A percentile compares a stretch with the other conserved stretches of the same genome.
Conservation (phyloP, 1,284 basidiomycete genomes). For the Tetrapyrgos nigripes region DNA sequence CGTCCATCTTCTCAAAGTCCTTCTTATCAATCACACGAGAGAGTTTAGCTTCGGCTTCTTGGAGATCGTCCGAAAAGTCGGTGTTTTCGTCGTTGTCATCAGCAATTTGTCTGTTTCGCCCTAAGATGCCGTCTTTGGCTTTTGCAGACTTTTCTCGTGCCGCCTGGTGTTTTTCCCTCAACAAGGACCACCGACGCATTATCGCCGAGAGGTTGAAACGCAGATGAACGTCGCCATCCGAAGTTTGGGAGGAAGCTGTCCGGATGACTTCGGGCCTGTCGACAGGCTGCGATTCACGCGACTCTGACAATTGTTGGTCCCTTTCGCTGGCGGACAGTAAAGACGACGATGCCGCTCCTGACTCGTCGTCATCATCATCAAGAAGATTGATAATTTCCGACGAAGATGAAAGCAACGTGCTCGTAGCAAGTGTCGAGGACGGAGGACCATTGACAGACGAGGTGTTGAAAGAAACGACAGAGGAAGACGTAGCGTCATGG, state of each 20-base stretch:
- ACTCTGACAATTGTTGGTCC: constrained; percentile 13
- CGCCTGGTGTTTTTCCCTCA: constrained; percentile 11
- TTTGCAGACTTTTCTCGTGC: neutral
- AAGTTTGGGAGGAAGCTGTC: constrained; percentile 27
- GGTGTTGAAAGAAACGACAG: neutral
- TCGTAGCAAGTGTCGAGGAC: constrained; percentile 6
- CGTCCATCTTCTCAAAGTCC: constrained; percentile 87
- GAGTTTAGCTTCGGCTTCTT: constrained; percentile 71
- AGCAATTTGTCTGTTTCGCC: constrained; percentile 26
- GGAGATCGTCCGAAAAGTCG: constrained; percentile 16
- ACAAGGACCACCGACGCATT: constrained; percentile 41
- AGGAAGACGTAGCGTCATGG: neutral
- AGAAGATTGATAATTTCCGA: constrained; percentile 16
- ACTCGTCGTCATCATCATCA: constrained; percentile 12
- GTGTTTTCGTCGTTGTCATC: constrained; percentile 67
- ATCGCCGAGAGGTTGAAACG: constrained; percentile 53
- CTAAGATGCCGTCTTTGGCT: neutral
- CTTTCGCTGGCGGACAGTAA: constrained; percentile 1
- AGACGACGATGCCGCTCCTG: neutral
- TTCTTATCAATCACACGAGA: constrained; percentile 87
- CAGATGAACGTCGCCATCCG: constrained; percentile 45
- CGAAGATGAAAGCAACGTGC: constrained; percentile 1
- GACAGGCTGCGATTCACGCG: constrained; percentile 23
- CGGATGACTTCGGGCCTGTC: constrained; percentile 53
- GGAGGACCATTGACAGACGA: constrained; percentile 9